Evolutionary conservation across 257 asterid genomes (phyloP).

Genomic region (Solanum ossicruentum): DNA sequence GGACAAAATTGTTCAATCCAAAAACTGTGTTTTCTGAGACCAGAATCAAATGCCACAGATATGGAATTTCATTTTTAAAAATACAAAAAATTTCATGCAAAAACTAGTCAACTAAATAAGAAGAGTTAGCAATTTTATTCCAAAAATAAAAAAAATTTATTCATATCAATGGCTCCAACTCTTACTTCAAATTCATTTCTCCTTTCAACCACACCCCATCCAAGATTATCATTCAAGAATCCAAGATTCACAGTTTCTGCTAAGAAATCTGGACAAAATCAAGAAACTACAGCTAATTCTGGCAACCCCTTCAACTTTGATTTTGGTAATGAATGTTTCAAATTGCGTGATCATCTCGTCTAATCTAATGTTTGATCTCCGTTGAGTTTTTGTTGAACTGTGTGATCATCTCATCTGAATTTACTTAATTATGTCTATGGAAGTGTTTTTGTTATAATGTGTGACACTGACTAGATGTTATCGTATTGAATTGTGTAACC

Average conservation of each 20-base stretch:
- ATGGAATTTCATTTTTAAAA: not conserved
- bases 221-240: slow-evolving; percentile 21
- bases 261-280: slow-evolving; percentile 21
- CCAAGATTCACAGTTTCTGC: slow-evolving; percentile 36
- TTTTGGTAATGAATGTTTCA: slow-evolving; percentile 13
- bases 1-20: not conserved
- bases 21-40: not conserved
- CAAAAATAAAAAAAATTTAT: too few species aligned
- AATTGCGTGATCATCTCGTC: not conserved
- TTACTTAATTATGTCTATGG: not conserved
- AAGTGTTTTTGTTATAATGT: not conserved
- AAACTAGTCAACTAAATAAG: not conserved
- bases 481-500: not conserved
- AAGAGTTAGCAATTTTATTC: not conserved
- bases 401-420: not conserved
- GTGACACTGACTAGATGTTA: not conserved
- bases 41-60: not conserved
- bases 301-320: slow-evolving; percentile 42
- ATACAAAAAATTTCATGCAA: not conserved
- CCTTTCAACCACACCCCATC: slow-evolving; percentile 33
- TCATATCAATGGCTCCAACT: slow-evolving; percentile 64
- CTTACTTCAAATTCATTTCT: slow-evolving; percentile 69
- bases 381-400: slow-evolving; percentile 15
- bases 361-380: slow-evolving; percentile 6
- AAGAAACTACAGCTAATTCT: slow-evolving; percentile 17